These are phyloP conservation scores for Rhizopus stolonifer DNA, from an alignment of 371 early-diverging fungal species.

Conservation along the genomic window DNA sequence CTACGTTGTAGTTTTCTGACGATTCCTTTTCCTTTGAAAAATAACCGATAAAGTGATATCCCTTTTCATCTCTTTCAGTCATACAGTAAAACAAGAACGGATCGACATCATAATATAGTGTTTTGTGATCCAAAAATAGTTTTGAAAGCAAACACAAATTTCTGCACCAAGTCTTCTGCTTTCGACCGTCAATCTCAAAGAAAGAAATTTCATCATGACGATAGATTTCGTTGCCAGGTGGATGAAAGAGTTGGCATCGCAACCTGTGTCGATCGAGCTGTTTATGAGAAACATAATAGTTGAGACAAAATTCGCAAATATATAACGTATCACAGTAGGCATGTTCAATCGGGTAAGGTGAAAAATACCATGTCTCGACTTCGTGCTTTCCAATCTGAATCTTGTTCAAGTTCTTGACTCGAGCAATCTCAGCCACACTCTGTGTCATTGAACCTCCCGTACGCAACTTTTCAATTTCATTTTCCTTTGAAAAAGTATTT, in stretches of 20 bases:
- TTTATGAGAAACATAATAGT: slow-evolving; percentile 70
- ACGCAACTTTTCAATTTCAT: slow-evolving; percentile 90
- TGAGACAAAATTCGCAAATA: slow-evolving; percentile 94
- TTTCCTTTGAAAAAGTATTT: slow-evolving; percentile 71
- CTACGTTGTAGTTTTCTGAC: slow-evolving; percentile 96
- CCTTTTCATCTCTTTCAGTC: slow-evolving; percentile 79
- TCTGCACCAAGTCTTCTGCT: slow-evolving; percentile 87
- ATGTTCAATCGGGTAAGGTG: slow-evolving; percentile 89
- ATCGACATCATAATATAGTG: slow-evolving; percentile 99
- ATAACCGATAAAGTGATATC: slow-evolving; percentile 96
- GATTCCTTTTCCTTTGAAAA: slow-evolving; percentile 99
- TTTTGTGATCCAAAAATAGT: slow-evolving; percentile 99
- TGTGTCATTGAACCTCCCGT: slow-evolving; percentile 96
- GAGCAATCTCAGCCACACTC: slow-evolving; percentile 83
- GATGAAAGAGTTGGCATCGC: slow-evolving; percentile 87
- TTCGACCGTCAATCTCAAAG: slow-evolving; percentile 90
- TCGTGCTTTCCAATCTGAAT: slow-evolving; percentile 94
- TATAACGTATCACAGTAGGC: slow-evolving; percentile 75
- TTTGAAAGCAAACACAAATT: slow-evolving; percentile 93
- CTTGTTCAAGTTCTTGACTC: slow-evolving; percentile 90
- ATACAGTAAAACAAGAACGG: slow-evolving; percentile 98
- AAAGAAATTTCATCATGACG: slow-evolving; percentile 83
- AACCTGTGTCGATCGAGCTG: slow-evolving; percentile 70
- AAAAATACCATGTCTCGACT: slow-evolving; percentile 98
- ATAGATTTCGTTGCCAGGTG: slow-evolving; percentile 95